Conservation (phyloP, 192 early-diverging fungal species). For the Physocladia obscura region DNA sequence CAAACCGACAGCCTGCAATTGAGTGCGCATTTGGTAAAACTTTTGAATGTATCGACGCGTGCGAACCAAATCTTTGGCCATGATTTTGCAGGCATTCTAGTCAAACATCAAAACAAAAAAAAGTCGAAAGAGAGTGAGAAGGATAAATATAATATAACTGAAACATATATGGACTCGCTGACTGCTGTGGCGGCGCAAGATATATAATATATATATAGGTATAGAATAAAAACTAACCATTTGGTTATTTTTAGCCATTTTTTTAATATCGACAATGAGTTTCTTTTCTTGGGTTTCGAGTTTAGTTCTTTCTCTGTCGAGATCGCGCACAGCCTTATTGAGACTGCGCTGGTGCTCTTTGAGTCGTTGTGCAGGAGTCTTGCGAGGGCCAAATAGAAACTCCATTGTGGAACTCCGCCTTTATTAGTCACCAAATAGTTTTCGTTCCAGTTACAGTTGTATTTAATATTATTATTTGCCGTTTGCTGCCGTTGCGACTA, state of each 20-base stretch:
- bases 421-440: neutral
- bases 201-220: neutral
- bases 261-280: slow-evolving; percentile 89
- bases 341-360: slow-evolving; percentile 89
- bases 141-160: neutral
- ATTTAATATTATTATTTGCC: neutral
- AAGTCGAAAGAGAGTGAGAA: neutral
- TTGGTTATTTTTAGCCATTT: slow-evolving; percentile 85
- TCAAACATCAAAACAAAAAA: neutral
- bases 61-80: slow-evolving; percentile 97
- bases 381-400: slow-evolving; percentile 46
- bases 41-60: slow-evolving; percentile 92
- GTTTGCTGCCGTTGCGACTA: neutral
- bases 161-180: too few relatives aligned
- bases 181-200: too few relatives aligned
- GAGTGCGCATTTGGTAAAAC: slow-evolving; percentile 94
- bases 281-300: slow-evolving; percentile 96
- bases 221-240: slow-evolving; percentile 60
- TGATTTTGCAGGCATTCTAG: slow-evolving; percentile 69
- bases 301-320: slow-evolving; percentile 85
- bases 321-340: slow-evolving; percentile 82
- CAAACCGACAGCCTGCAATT: slow-evolving; percentile 87
- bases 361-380: slow-evolving; percentile 89
- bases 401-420: slow-evolving; percentile 38
- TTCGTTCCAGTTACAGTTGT: neutral